Evolutionary conservation across 345 rosid species (phyloP).

Genomic region (Brassica carinata): DNA sequence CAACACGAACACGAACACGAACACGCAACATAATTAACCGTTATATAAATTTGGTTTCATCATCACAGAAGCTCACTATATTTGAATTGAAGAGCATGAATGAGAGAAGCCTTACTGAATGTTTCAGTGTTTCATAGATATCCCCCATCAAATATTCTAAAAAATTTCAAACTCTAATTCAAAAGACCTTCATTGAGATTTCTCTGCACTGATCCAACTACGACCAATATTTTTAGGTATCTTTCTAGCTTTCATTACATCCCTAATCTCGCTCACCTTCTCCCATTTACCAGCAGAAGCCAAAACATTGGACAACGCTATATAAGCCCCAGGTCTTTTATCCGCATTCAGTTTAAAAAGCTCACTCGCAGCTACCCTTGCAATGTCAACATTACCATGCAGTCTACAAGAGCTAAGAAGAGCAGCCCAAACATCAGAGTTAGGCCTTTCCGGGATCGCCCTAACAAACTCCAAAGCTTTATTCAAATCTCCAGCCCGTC

Average conservation of each 20-base stretch:
- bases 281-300: conserved; percentile 94
- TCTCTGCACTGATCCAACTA: conserved; percentile 70
- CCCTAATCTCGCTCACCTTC: conserved; percentile 64
- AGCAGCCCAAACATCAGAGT: conserved; percentile 90
- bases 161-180: not conserved
- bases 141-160: too few relatives aligned
- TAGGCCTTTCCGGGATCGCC: conserved; percentile 69
- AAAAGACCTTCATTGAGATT: conserved; percentile 11
- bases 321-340: conserved; percentile 84
- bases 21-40: not conserved
- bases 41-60: conserved; percentile 11
- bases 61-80: conserved; percentile 19
- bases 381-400: conserved; percentile 66
- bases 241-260: conserved; percentile 68
- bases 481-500: conserved; percentile 70
- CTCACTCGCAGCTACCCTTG: conserved; percentile 68
- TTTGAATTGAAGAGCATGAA: conserved; percentile 5
- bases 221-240: conserved; percentile 62
- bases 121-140: not conserved
- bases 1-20: too few relatives aligned
- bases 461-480: conserved; percentile 66
- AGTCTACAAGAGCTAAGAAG: conserved; percentile 78
- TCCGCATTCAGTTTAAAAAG: conserved; percentile 68
- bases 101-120: not conserved
- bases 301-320: conserved; percentile 72